Evolutionary conservation across 2,329 filamentous ascomycete species (phyloP).

Genomic region (Xylariaceae sp.): DNA sequence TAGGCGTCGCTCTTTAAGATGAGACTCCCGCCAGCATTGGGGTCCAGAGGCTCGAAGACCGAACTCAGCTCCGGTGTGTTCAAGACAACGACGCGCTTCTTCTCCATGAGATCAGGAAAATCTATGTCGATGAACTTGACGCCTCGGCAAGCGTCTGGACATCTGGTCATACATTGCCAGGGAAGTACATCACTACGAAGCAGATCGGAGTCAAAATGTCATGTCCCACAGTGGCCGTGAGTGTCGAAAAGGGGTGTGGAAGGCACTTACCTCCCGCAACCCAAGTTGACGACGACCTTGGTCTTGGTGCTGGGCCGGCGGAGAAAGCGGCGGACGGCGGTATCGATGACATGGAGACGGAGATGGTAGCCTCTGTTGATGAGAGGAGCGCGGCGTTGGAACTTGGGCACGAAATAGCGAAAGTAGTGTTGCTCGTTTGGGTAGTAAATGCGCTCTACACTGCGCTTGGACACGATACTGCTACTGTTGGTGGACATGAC

Average conservation of each 20-base stretch:
- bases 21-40: conserved; percentile 42
- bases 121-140: conserved; percentile 81
- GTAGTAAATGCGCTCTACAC: conserved; percentile 86
- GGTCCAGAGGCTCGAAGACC: conserved; percentile 43
- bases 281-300: conserved; percentile 79
- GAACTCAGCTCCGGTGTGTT: conserved; percentile 58
- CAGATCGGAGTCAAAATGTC: conserved; percentile 3
- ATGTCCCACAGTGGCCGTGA: conserved; percentile 1
- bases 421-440: conserved; percentile 78
- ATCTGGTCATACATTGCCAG: conserved; percentile 74
- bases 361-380: conserved; percentile 91
- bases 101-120: conserved; percentile 74
- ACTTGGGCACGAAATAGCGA: conserved; percentile 81
- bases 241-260: conserved; percentile 3
- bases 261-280: conserved; percentile 79
- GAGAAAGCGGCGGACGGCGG: conserved; percentile 73
- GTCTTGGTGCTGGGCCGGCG: conserved; percentile 47
- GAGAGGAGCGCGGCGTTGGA: conserved; percentile 77
- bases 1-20: conserved; percentile 69
- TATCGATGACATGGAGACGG: conserved; percentile 77
- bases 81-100: conserved; percentile 68
- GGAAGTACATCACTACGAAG: conserved; percentile 73
- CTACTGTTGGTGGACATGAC: conserved; percentile 80
- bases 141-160: conserved; percentile 55
- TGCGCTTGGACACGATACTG: conserved; percentile 88